Evolutionary conservation across 2,329 filamentous ascomycete genomes (phyloP).

Genomic region (Diaporthe sp.): DNA sequence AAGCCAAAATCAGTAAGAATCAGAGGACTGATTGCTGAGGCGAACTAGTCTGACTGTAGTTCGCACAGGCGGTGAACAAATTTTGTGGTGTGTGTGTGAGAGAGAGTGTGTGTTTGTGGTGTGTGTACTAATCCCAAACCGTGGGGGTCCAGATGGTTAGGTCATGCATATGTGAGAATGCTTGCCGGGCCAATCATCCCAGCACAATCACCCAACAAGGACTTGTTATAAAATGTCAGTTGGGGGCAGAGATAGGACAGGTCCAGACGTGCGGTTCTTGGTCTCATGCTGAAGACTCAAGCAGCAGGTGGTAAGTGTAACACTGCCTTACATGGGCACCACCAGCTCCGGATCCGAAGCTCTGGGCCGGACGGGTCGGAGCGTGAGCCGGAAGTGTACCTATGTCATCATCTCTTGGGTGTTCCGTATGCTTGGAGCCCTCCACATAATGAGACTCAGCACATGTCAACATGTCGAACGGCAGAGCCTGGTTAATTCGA

Average conservation of each 20-base stretch:
- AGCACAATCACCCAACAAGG: not conserved
- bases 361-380: slow-evolving; percentile 32
- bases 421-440: not conserved
- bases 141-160: slow-evolving; percentile 9
- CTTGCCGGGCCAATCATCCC: not conserved
- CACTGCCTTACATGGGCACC: not conserved
- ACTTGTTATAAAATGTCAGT: not conserved
- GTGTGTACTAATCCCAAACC: slow-evolving; percentile 20
- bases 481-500: not conserved
- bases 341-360: slow-evolving; percentile 19
- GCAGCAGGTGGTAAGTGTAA: not conserved
- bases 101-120: not conserved
- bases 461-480: not conserved
- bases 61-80: slow-evolving; percentile 20
- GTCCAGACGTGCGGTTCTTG: not conserved
- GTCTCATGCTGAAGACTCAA: not conserved
- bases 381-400: not conserved
- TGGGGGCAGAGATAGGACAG: not conserved
- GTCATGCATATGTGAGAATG: not conserved
- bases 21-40: not conserved
- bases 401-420: slow-evolving; percentile 9
- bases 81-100: slow-evolving; percentile 11
- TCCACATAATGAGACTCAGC: not conserved
- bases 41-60: slow-evolving; percentile 12
- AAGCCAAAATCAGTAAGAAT: not conserved